phyloP scores from a whole-genome alignment of 805 yeast species.

The Saccharomyces kudriavzevii region DNA sequence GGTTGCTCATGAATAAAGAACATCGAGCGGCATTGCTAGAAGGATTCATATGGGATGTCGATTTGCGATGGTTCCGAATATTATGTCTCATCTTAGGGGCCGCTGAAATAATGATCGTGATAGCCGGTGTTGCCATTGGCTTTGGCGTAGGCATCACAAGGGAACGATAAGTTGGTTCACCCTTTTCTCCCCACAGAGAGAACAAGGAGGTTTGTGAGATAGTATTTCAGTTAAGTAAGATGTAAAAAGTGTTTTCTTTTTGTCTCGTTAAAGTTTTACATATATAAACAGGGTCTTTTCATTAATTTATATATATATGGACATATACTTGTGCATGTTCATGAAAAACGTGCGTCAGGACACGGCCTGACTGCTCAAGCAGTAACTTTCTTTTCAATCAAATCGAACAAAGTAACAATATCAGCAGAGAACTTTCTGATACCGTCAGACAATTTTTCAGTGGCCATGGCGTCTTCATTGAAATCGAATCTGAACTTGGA shows the following conservation, averaged over 20 bases:
- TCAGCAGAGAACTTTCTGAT: constrained; percentile 94
- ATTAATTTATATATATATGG: constrained; percentile 1
- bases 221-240: neutral
- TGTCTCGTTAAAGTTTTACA: neutral
- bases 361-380: constrained; percentile 20
- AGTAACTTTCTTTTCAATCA: constrained; percentile 52
- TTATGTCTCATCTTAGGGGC: constrained; percentile 30
- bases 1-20: constrained; percentile 19
- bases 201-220: neutral
- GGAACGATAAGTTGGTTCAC: neutral
- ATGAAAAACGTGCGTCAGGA: neutral
- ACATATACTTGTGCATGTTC: neutral
- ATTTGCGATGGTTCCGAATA: constrained; percentile 22
- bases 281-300: neutral
- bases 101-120: constrained; percentile 18
- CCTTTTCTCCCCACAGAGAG: neutral
- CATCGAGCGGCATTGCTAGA: constrained; percentile 20
- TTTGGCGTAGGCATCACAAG: constrained; percentile 36
- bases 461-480: constrained; percentile 96
- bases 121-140: constrained; percentile 41
- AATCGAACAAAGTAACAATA: constrained; percentile 65
- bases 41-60: constrained; percentile 28
- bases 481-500: constrained; percentile 79
- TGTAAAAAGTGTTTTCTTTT: neutral
- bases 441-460: constrained; percentile 95